Evolutionary conservation across 169 alveolate genomes (phyloP).

Genomic region (Plasmodium fragile): DNA sequence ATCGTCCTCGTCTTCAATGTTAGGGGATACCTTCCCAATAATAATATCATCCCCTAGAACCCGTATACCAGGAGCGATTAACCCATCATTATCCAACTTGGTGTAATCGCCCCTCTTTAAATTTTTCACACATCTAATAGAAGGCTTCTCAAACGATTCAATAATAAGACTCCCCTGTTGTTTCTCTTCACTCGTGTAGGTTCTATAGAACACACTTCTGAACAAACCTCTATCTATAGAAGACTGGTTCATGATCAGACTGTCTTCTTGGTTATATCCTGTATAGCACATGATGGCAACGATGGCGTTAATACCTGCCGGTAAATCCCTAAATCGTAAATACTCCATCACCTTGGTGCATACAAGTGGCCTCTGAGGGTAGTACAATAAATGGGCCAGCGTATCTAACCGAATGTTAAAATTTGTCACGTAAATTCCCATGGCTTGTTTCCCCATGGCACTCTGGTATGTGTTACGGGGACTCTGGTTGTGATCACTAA

Average conservation of each 20-base stretch:
- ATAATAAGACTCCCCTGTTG: slow-evolving; percentile 91
- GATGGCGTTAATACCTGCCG: slow-evolving; percentile 99
- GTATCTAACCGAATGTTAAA: slow-evolving; percentile 99
- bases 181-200: slow-evolving; percentile 96
- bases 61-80: slow-evolving; percentile 97
- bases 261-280: slow-evolving; percentile 99
- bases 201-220: slow-evolving; percentile 97
- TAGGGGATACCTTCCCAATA: slow-evolving; percentile 97
- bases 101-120: slow-evolving; percentile 95
- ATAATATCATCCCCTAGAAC: slow-evolving; percentile 98
- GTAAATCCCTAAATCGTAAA: slow-evolving; percentile 98
- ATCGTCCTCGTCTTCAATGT: slow-evolving; percentile 86
- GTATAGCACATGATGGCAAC: slow-evolving; percentile 99
- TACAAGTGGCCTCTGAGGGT: slow-evolving; percentile 99
- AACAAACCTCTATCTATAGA: slow-evolving; percentile 98
- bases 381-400: slow-evolving; percentile 96
- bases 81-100: slow-evolving; percentile 97
- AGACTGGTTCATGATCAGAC: slow-evolving; percentile 97
- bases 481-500: slow-evolving; percentile 99
- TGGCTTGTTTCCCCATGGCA: slow-evolving; percentile 99
- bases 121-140: slow-evolving; percentile 88
- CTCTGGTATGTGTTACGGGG: slow-evolving; percentile 99
- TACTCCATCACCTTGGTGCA: slow-evolving; percentile 98
- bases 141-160: slow-evolving; percentile 95
- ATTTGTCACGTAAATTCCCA: slow-evolving; percentile 99